phyloP scores from a whole-genome alignment of 2,329 filamentous ascomycete species.

The Chalaropsis ovoidea region DNA sequence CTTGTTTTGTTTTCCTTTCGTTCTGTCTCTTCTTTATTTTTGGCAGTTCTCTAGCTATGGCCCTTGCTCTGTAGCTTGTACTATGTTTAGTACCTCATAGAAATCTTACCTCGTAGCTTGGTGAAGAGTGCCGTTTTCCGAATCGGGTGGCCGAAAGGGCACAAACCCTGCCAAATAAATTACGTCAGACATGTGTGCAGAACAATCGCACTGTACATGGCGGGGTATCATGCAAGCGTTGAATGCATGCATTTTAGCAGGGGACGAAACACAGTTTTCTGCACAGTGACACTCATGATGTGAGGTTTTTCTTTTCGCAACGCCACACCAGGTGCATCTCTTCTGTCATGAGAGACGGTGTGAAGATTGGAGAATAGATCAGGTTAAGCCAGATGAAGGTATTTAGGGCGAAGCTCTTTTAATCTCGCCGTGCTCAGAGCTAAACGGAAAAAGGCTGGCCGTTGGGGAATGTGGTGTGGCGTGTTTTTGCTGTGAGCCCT shows the following conservation, averaged over 20 bases:
- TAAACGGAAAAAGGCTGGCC: too few relatives aligned
- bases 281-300: not conserved
- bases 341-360: not conserved
- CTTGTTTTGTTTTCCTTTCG: not conserved
- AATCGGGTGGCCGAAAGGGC: constrained; percentile 16
- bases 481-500: too few relatives aligned
- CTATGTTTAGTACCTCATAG: not conserved
- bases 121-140: not conserved
- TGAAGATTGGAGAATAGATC: not conserved
- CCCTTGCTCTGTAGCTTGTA: not conserved
- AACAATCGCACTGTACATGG: constrained; percentile 14
- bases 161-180: constrained; percentile 20
- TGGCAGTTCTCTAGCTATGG: not conserved
- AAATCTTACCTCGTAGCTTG: not conserved
- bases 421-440: too few relatives aligned
- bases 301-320: not conserved
- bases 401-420: too few relatives aligned
- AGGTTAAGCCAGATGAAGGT: not conserved
- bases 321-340: not conserved
- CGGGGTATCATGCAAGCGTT: constrained; percentile 15
- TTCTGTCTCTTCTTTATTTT: not conserved
- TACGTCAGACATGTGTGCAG: constrained; percentile 22
- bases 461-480: too few relatives aligned
- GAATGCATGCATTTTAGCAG: constrained; percentile 20
- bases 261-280: constrained; percentile 13